Evolutionary conservation across 352 stramenopile species (phyloP).

Genomic region (Globisporangium paroecandrum): DNA sequence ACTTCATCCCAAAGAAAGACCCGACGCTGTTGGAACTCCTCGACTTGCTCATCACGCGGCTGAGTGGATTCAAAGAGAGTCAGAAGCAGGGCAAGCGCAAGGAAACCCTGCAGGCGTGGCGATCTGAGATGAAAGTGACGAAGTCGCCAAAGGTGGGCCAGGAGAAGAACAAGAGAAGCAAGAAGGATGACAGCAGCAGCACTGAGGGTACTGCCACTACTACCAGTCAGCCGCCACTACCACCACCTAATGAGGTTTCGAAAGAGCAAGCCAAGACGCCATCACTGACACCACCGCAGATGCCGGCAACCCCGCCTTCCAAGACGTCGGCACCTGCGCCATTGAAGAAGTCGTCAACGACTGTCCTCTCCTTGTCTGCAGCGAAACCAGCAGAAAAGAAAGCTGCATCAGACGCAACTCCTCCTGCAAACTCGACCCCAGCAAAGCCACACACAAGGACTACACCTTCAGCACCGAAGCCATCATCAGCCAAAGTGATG

Average conservation of each 20-base stretch:
- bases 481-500: not conserved
- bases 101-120: slow-evolving; percentile 16
- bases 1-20: slow-evolving; percentile 13
- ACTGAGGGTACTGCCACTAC: not conserved
- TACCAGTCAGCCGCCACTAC: not conserved
- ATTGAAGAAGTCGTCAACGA: not conserved
- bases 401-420: not conserved
- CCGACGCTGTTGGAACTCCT: slow-evolving; percentile 14
- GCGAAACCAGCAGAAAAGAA: not conserved
- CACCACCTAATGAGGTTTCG: not conserved
- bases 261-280: not conserved
- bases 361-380: not conserved
- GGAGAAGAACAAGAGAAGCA: slow-evolving; percentile 2
- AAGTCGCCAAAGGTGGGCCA: not conserved
- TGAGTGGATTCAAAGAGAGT: slow-evolving; percentile 18
- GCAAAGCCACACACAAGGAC: not conserved
- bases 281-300: not conserved
- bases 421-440: not conserved
- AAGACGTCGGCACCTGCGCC: not conserved
- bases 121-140: slow-evolving; percentile 11
- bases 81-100: slow-evolving; percentile 17
- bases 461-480: not conserved
- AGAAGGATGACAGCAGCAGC: not conserved
- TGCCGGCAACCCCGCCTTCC: too few species aligned
- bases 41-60: slow-evolving; percentile 7